Evolutionary conservation across 1,284 basidiomycete species (phyloP).

Genomic region (Apiotrichum brassicae): DNA sequence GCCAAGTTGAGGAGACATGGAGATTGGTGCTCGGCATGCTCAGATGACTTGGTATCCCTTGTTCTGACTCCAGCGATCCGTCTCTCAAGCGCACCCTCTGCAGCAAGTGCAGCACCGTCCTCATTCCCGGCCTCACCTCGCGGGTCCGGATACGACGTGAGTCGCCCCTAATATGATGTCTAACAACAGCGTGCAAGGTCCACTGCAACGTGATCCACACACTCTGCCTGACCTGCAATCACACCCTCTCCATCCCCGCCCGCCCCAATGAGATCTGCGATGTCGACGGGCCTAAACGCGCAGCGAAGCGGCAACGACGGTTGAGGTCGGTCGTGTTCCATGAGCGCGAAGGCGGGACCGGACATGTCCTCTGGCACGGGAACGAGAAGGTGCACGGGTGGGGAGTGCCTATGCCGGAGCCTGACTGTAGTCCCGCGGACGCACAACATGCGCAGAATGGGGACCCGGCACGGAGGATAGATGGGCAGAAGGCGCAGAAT

Average conservation of each 20-base stretch:
- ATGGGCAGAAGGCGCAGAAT: no score
- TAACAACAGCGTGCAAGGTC: conserved; percentile 18
- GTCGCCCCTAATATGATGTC: conserved; percentile 1
- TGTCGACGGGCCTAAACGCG: conserved; percentile 30
- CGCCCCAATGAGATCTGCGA: no score
- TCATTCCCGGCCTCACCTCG: conserved; percentile 37
- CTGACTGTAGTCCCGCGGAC: no score
- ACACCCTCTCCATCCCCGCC: no score
- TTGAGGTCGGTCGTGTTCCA: conserved; percentile 20
- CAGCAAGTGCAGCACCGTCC: conserved; percentile 28
- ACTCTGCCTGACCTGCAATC: conserved; percentile 30
- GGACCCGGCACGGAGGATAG: no score
- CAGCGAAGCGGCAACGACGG: conserved; percentile 12
- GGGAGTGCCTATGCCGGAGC: conserved; percentile 5
- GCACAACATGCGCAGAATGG: no score
- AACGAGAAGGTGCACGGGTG: conserved; percentile 9
- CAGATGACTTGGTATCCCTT: background rate
- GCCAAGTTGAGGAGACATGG: background rate
- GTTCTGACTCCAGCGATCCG: conserved; percentile 34
- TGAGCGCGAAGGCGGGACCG: conserved; percentile 17
- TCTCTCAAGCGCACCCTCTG: conserved; percentile 34
- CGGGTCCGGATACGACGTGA: conserved; percentile 34
- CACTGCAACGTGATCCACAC: conserved; percentile 21
- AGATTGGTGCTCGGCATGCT: no score
- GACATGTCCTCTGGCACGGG: conserved; percentile 13